Percentiles rank a stretch among this genome's conserved stretches.
These are phyloP conservation scores for Ogataea pini DNA, from an alignment of 805 yeast species.

Conservation along the genomic window DNA sequence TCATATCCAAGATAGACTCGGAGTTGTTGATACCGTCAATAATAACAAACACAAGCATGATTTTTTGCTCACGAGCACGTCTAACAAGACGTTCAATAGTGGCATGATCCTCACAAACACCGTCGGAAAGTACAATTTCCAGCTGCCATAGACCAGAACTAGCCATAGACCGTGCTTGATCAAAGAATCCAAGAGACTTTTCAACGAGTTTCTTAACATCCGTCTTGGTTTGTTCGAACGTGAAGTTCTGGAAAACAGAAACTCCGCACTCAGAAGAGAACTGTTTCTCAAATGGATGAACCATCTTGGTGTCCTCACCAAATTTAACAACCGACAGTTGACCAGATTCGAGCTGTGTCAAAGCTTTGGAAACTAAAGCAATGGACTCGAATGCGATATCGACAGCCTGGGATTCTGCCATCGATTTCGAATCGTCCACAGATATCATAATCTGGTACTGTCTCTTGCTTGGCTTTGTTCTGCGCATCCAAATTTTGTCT, in stretches of 20 bases:
- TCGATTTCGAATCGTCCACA: constrained; percentile 94
- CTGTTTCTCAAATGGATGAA: constrained; percentile 87
- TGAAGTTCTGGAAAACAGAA: constrained; percentile 81
- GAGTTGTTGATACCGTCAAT: constrained; percentile 85
- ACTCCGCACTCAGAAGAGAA: constrained; percentile 85
- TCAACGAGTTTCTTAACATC: constrained; percentile 74
- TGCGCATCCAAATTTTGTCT: constrained; percentile 96
- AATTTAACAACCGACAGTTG: constrained; percentile 87
- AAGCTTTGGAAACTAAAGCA: constrained; percentile 89
- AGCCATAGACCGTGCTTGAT: constrained; percentile 46
- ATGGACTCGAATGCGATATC: constrained; percentile 93
- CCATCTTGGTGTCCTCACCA: constrained; percentile 80
- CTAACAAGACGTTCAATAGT: constrained; percentile 81
- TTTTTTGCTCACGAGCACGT: constrained; percentile 84
- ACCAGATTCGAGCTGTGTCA: constrained; percentile 93
- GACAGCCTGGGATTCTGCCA: constrained; percentile 90
- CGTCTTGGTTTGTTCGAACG: constrained; percentile 84
- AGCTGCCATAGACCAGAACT: constrained; percentile 83
- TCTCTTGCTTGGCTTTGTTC: constrained; percentile 96
- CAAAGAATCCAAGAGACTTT: constrained; percentile 72
- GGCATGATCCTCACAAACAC: constrained; percentile 94
- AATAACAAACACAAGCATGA: constrained; percentile 93
- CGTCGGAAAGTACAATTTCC: constrained; percentile 91
- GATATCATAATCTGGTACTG: constrained; percentile 98
- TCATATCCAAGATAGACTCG: constrained; percentile 92